A percentile compares a stretch with the other conserved stretches of the same genome.
Conservation (phyloP, 441 rosid genomes). For the Pelargonium cotyledonis region DNA sequence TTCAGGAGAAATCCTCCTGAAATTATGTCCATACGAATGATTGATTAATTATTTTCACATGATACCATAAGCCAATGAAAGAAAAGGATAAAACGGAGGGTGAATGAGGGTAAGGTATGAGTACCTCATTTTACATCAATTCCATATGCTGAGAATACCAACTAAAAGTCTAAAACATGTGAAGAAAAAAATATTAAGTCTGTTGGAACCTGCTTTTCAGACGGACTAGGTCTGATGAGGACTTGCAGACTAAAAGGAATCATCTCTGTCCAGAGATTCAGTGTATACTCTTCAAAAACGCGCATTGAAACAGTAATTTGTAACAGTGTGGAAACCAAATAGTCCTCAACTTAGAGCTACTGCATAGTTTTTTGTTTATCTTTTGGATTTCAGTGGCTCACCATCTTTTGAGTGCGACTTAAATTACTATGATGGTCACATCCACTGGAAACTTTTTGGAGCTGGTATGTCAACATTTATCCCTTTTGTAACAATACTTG, state of each 20-base stretch:
- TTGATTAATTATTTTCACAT: background rate
- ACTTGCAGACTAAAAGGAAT: background rate
- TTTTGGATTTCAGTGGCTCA: background rate
- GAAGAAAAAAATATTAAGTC: background rate
- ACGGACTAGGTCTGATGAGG: background rate
- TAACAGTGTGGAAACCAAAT: too few relatives aligned
- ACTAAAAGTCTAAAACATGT: background rate
- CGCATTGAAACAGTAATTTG: background rate
- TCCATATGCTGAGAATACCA: background rate
- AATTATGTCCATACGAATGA: background rate
- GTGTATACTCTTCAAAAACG: background rate
- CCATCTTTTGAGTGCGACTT: background rate
- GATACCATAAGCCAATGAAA: background rate
- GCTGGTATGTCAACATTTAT: background rate
- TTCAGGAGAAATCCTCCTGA: constrained; percentile 7
- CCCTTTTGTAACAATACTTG: background rate
- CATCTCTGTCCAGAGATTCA: background rate
- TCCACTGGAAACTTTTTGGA: background rate
- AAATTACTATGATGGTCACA: background rate
- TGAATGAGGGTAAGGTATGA: background rate
- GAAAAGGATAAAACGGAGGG: background rate
- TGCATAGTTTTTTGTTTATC: background rate
- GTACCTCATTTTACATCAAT: background rate
- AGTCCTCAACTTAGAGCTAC: background rate
- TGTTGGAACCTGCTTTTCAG: background rate